Evolutionary conservation across 441 rosid species (phyloP), one percentile per base, ranked within the genome.

Genomic region (Sinapis alba): DNA sequence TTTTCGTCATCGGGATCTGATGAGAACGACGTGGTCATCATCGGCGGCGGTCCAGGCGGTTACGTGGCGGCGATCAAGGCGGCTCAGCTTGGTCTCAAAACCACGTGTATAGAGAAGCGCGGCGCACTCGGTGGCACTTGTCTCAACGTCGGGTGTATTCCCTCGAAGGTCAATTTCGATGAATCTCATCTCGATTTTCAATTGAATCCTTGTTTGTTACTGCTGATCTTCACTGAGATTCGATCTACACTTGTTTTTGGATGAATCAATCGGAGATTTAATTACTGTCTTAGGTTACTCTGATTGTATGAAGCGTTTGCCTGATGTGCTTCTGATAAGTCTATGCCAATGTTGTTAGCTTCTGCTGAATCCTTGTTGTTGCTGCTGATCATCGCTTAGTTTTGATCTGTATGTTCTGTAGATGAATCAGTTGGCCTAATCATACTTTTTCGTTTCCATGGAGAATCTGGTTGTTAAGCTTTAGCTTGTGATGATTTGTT

Each of bases 21-120:
- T 9, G 99, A 96, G 24, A 89, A 91, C 85, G 99, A 96, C 77
- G 98, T 96, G 69, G 97, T 96, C 34, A 67, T 96, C 76, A 83
- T 96, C 84, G 98, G 99, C 16, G 97, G 99, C 21, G 99, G 99
- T 28, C 99, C 99, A 24, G 99, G 99, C 0, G 99, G 99, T 45
- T 96, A 96, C 73, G 99, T 91, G 27, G 99, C 99, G 13, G 99
- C 99, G 79, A 96, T 96, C 85, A 96, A 96, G 74, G 99, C 99
- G 1, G 92, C 97, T 0, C 99, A 95, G 90, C 84, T 91, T 0
- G 98, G 99, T 13, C 95, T 93, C 65, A 95, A 95, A 83, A 95
- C 97, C 62, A 90, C 99, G 1, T 95, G 99, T 68, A 90, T 93
- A 73, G 99, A 96, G 88, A 96, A 93, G 78, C 97, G 98, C 4